A percentile compares a stretch with the other conserved stretches of the same genome.
These are phyloP conservation scores for Xenosphaeropsis pyriputrescens DNA, from an alignment of 2,329 filamentous ascomycete genomes.

Conservation along the genomic window DNA sequence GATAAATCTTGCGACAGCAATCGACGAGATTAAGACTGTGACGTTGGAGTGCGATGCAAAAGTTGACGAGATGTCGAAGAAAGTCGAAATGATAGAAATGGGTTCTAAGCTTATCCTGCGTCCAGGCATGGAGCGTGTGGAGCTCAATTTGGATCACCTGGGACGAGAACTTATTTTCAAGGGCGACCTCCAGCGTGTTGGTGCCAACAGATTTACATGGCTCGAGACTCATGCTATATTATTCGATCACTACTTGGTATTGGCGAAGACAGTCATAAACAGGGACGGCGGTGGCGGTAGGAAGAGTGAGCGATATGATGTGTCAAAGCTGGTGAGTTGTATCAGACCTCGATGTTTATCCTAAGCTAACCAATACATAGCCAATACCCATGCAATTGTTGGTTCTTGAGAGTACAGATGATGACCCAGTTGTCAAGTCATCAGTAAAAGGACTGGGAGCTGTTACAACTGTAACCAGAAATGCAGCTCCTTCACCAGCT, in stretches of 20 bases:
- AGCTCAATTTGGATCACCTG: slow-evolving; percentile 85
- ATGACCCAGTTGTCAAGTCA: slow-evolving; percentile 76
- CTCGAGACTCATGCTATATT: slow-evolving; percentile 86
- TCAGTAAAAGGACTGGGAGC: slow-evolving; percentile 41
- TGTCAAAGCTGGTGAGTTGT: slow-evolving; percentile 63
- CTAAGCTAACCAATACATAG: slow-evolving; percentile 35
- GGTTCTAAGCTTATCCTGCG: slow-evolving; percentile 71
- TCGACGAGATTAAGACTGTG: slow-evolving; percentile 82
- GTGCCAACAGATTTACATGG: slow-evolving; percentile 81
- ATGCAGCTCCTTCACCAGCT: slow-evolving; percentile 42
- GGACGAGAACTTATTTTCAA: slow-evolving; percentile 79
- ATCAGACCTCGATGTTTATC: background rate
- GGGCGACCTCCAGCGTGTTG: slow-evolving; percentile 79
- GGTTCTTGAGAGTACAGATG: slow-evolving; percentile 81
- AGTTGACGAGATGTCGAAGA: slow-evolving; percentile 83
- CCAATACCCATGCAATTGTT: slow-evolving; percentile 96
- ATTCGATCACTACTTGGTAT: slow-evolving; percentile 91
- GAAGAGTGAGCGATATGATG: slow-evolving; percentile 75
- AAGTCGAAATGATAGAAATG: slow-evolving; percentile 77
- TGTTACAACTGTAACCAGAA: slow-evolving; percentile 41
- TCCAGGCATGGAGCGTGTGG: slow-evolving; percentile 74
- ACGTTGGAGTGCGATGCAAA: slow-evolving; percentile 84
- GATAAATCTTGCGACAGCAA: slow-evolving; percentile 65
- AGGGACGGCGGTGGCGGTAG: slow-evolving; percentile 55
- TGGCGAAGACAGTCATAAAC: slow-evolving; percentile 63